A percentile compares a stretch with the other conserved stretches of the same genome.
These are phyloP conservation scores for Amphichorda felina DNA, from an alignment of 2,329 filamentous ascomycete species.

Conservation along the genomic window DNA sequence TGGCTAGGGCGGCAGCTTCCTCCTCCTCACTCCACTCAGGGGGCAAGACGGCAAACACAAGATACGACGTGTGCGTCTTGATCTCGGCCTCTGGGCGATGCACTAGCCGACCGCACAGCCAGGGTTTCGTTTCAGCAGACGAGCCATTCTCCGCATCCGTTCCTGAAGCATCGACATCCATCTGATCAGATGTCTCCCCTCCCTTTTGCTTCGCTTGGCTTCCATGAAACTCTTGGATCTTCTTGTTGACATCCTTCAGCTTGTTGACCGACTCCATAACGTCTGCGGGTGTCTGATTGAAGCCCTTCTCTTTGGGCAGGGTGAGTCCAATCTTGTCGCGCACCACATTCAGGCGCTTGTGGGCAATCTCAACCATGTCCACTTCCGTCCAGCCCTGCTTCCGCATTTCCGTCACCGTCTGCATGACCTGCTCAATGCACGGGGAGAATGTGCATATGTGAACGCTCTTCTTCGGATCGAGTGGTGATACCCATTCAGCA, in stretches of 20 bases:
- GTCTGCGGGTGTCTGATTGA: conserved; percentile 56
- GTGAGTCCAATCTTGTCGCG: conserved; percentile 70
- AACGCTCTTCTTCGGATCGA: conserved; percentile 61
- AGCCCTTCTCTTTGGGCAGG: conserved; percentile 51
- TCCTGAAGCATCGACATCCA: conserved; percentile 23
- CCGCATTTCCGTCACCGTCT: conserved; percentile 71
- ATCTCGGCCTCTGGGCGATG: conserved; percentile 78
- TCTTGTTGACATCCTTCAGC: conserved; percentile 61
- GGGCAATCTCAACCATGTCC: conserved; percentile 80
- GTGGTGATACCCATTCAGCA: conserved; percentile 38
- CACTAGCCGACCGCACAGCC: conserved; percentile 64
- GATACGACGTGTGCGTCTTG: conserved; percentile 94
- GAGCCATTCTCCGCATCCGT: conserved; percentile 11
- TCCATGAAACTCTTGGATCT: conserved; percentile 51
- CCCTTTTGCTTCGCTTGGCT: conserved; percentile 14
- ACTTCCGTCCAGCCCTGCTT: conserved; percentile 82
- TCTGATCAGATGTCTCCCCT: conserved; percentile 15
- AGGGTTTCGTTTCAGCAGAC: conserved; percentile 36
- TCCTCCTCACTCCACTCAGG: conserved; percentile 74
- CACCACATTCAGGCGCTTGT: conserved; percentile 68
- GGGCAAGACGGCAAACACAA: conserved; percentile 87
- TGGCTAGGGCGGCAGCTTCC: conserved; percentile 54
- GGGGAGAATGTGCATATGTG: conserved; percentile 92
- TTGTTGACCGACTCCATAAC: conserved; percentile 70
- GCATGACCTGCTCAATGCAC: conserved; percentile 90